Evolutionary conservation across 1,139 yeast genomes (phyloP), one percentile per base, ranked within the genome.

Genomic region (Pichia sp.): DNA sequence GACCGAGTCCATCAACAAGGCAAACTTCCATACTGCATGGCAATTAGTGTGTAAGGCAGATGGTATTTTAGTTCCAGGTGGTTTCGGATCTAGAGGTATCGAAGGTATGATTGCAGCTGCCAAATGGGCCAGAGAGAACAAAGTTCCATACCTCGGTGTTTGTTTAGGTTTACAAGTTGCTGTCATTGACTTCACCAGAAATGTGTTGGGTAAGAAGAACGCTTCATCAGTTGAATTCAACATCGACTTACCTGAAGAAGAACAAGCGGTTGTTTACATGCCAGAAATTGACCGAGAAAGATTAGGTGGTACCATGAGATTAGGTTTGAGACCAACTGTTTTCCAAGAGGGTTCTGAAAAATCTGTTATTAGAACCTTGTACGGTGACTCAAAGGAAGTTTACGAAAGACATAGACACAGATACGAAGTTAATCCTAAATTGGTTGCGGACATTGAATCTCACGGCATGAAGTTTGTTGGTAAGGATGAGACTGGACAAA

Each of bases 21-120:
- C 86, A 55, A 81, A 83, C 65, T 92, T 87, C 76, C 97, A 93
- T 73, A 85, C 87, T 70, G 97, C 98, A 55, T 95, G 99, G 99
- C 95, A 90, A 67, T 78, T 80, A 64, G 85, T 95, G 63, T 90
- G 97, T 71, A 84, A 88, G 66, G 97, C 98, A 29, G 97, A 95
- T 71, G 99, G 99, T 73, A 88, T 95, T 61, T 80, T 95, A 60
- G 97, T 95, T 56, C 99, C 99, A 45, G 99, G 99, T 68, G 99
- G 99, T 1, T 95, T 95, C 69, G 99, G 99, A 60, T 75, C 84
- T 54, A 86, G 99, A 73, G 99, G 99, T 73, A 90, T 91, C 59
- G 98, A 93, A 75, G 99, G 99, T 67, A 95, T 95, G 99, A 77
- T 95, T 71, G 77, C 91, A 38, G 99, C 98, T 60, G 96, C 98